Conservation (phyloP, 768 basidiomycete genomes). For the Tremella mesenterica region DNA sequence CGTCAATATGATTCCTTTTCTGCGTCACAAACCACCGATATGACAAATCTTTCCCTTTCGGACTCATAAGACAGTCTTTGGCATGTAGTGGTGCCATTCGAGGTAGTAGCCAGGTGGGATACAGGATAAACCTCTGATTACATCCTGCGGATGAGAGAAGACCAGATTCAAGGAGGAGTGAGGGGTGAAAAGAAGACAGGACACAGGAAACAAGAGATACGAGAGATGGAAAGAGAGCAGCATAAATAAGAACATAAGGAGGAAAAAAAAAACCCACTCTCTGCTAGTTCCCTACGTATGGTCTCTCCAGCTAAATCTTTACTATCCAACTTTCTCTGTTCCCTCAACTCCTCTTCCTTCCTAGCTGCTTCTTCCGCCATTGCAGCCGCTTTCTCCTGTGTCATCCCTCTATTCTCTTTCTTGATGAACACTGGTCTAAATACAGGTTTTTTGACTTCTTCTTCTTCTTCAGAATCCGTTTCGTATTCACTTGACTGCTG, state of each 20-base stretch:
- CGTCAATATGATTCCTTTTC: background rate
- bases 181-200: background rate
- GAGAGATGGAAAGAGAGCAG: too few species aligned
- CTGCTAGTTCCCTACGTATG: slow-evolving; percentile 78
- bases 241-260: background rate
- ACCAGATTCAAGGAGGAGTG: too few species aligned
- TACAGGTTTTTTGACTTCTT: slow-evolving; percentile 57
- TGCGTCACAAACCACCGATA: too few species aligned
- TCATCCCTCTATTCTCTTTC: slow-evolving; percentile 51
- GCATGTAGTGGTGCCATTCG: background rate
- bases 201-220: too few species aligned
- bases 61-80: too few species aligned
- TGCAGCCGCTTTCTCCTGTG: slow-evolving; percentile 49
- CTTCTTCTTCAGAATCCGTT: slow-evolving; percentile 59
- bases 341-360: slow-evolving; percentile 64
- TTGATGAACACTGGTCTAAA: slow-evolving; percentile 91
- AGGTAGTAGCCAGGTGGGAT: too few species aligned
- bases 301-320: slow-evolving; percentile 91
- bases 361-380: slow-evolving; percentile 67
- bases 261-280: slow-evolving; percentile 55
- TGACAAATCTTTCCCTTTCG: background rate
- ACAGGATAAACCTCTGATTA: too few species aligned
- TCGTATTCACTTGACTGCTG: slow-evolving; percentile 69
- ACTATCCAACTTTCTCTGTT: slow-evolving; percentile 76
- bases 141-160: too few species aligned